Conservation (phyloP, 169 alveolate species). For the Cryptosporidium viatorum region DNA sequence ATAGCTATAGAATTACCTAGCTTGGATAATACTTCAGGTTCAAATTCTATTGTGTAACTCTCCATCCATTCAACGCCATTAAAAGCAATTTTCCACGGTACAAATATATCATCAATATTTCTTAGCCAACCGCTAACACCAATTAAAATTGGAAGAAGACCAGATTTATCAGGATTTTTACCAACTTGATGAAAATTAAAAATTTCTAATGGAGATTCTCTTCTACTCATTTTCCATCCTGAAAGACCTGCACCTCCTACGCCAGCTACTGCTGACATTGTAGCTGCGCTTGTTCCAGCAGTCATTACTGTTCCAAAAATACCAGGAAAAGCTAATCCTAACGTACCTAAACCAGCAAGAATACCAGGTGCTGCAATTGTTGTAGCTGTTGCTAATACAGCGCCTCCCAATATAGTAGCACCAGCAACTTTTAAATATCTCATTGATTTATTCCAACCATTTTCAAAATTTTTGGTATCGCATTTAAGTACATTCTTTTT, state of each 20-base stretch:
- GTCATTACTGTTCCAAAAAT: constrained; percentile 46
- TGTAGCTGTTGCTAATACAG: constrained; percentile 63
- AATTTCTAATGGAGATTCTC: constrained; percentile 61
- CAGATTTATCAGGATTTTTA: constrained; percentile 15
- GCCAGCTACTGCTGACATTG: constrained; percentile 66
- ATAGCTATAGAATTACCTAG: constrained; percentile 47
- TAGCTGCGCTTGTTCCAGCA: constrained; percentile 61
- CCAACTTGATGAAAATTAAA: constrained; percentile 47
- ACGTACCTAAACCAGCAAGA: constrained; percentile 62
- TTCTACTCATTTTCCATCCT: constrained; percentile 76
- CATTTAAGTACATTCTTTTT: constrained; percentile 26
- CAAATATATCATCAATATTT: constrained; percentile 30
- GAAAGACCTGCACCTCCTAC: constrained; percentile 72
- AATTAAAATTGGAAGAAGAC: constrained; percentile 56
- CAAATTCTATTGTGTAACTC: constrained; percentile 56
- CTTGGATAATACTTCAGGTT: constrained; percentile 56
- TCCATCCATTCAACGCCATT: constrained; percentile 75
- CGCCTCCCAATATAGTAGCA: constrained; percentile 63
- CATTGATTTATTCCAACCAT: constrained; percentile 49
- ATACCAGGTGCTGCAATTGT: constrained; percentile 74
- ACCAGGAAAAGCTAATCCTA: constrained; percentile 47
- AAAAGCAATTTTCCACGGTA: constrained; percentile 58
- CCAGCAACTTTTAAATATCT: constrained; percentile 69
- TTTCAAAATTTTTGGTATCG: constrained; percentile 26
- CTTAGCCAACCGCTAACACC: constrained; percentile 74